Base-by-base conservation (phyloP, 2,329 filamentous ascomycete species). In the Stagonosporopsis tanaceti region DNA sequence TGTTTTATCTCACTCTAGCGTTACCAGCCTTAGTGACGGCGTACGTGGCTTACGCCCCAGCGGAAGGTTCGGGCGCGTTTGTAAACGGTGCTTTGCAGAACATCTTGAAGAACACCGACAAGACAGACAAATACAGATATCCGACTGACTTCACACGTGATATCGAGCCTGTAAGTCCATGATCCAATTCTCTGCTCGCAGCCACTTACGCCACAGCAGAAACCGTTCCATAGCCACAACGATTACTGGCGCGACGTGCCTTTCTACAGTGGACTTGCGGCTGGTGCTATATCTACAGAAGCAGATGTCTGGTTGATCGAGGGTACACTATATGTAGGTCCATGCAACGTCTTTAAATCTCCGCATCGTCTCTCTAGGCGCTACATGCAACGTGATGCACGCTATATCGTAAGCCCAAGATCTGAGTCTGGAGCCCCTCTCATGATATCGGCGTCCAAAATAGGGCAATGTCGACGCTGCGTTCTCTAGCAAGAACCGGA, bases 241-340 rank as follows among this genome's bases (percentile, higher is more conserved):
- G 86, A 88, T 65, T 88, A 88, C 72, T 82, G 80, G 80, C 74
- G 80, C 27, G 73, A 77, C 39, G 68, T 80, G 0, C 80, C 80
- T 0, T 81, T 81, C 62, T 83, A 81, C 62, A 76, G 76, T 35
- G 86, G 83, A 12, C 72, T 89, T 30, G 81, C 82, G 5, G 79
- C 83, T 44, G 87, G 87, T 5, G 84, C 84, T 39, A 79, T 83
- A 4, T 82, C 80, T 3, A 82, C 84, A 2, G 86, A 88, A 74
- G 85, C 84, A 2, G 85, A 88, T 71, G 84, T 87, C 25, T 87
- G 84, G 83, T 73, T 87, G 35, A 79, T 82, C 50, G 82, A 86
- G 53, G 80, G 73, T 34, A 84, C 80, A 8, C 77, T 88, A 15
- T 81, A 83, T 71, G 82, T 85, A 66, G 52, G 76, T 76, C 50